Base-by-base conservation (phyloP, 495 filamentous ascomycete species). In the Trichoderma erinaceum region DNA sequence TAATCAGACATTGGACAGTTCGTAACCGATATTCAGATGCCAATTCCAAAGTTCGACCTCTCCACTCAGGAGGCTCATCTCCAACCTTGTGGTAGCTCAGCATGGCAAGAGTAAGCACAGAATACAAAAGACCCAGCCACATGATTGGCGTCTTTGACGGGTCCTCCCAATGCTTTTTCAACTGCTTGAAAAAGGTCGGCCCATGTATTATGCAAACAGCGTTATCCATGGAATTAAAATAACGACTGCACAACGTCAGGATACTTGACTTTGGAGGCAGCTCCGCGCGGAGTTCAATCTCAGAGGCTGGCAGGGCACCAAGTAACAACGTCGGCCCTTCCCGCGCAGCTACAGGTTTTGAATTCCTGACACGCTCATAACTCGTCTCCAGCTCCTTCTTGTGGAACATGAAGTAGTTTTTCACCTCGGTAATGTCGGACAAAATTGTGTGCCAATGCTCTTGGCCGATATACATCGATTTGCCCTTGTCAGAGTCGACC, bases 381-480 rank as follows among this genome's bases (percentile, higher is more conserved):
- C 83, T 83, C 63, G 77, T 81, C 70, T 86, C 83, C 18, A 86
- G 69, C 23, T 86, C 84, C 58, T 83, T 84, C 68, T 85, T 85
- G 69, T 86, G 84, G 10, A 73, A 74, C 27, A 75, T 71, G 72
- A 95, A 99, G 77, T 91, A 97, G 76, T 89, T 93, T 72, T 92
- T 93, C 43, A 99, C 94, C 81, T 99, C 95, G 32, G 91, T 81
- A 68, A 99, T 96, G 84, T 97, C 93, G 69, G 87, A 85, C 69
- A 99, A 78, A 65, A 99, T 87, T 25, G 90, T 86, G 67, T 90
- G 91, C 94, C 95, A 98, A 76, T 98, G 92, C 27, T 89, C 88
- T 68, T 92, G 90, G 52, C 93, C 93, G 64, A 94, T 84, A 74
- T 97, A 99, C 74, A 90, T 86, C 1, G 90, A 88, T 76, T 93